These are phyloP conservation scores for Paraleonurus japonicus DNA, from an alignment of 257 asterid genomes.

Conservation along the genomic window DNA sequence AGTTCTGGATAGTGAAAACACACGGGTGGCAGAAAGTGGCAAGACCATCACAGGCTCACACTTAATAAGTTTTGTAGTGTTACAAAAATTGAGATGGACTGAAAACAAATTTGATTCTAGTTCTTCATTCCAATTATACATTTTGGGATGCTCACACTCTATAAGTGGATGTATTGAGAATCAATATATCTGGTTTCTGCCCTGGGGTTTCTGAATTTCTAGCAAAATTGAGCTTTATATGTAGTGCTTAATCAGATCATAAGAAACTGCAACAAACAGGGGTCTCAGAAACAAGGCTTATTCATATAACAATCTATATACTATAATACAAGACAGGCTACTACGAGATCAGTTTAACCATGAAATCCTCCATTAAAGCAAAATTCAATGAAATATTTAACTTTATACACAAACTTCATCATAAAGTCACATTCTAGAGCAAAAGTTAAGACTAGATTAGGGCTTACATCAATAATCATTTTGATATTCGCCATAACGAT, in stretches of 20 bases:
- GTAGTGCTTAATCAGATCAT: neutral
- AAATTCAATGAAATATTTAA: conserved; percentile 6
- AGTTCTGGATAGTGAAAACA: neutral
- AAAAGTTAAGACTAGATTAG: conserved; percentile 22
- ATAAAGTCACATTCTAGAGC: conserved; percentile 18
- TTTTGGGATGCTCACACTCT: neutral
- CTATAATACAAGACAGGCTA: conserved; percentile 14
- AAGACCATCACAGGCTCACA: neutral
- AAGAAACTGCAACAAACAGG: neutral
- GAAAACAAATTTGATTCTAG: neutral
- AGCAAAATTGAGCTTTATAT: neutral
- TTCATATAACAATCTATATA: neutral
- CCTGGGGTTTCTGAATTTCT: neutral
- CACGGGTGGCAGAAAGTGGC: too few relatives aligned
- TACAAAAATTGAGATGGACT: neutral
- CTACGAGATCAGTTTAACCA: conserved; percentile 4
- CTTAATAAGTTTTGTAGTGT: neutral
- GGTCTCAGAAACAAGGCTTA: neutral
- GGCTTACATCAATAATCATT: conserved; percentile 46
- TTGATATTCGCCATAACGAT: conserved; percentile 48
- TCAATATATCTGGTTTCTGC: too few relatives aligned
- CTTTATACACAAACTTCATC: conserved; percentile 36
- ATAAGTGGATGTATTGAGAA: too few relatives aligned
- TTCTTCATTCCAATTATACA: neutral
- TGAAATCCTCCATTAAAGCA: conserved; percentile 10